Base-by-base conservation (phyloP, 768 basidiomycete genomes). In the Tulasnella sp. region DNA sequence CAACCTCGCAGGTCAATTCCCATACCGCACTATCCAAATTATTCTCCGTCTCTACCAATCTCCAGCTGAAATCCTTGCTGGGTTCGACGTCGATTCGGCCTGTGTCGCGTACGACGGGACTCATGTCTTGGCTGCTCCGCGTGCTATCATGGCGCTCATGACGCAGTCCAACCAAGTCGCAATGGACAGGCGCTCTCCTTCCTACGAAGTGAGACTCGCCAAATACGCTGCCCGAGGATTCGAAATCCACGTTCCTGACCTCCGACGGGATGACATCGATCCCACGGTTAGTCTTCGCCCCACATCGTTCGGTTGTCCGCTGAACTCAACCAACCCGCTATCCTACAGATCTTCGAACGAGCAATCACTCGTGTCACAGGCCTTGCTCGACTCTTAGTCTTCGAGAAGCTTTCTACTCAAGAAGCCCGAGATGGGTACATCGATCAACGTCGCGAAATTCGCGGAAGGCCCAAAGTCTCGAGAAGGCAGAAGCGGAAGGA, bases 1-100 rank as follows among this genome's bases (percentile, higher is more conserved):
- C 8, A 62, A 67, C 14, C 26, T 16, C 36, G 1, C 74, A 87
- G 86, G 84, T 67, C 87, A 88, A 81, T 89, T 88, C 77, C 88
- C 88, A 0, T 88, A 88, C 74, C 86, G 88, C 32, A 83, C 84
- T n/a, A 82, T 89, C 37, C 88, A 89, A 77, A 87, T 89, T 71
- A 84, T 88, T 5, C 80, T 89, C n/a, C 84, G 87, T 22, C 80
- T 89, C 1, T 89, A 89, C 75, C 80, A 78, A 16, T 88, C 87
- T 40, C 88, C 87, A 19, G 87, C 87, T 0, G 88, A 89, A 76
- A 82, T 89, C 69, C 81, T 89, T 0, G 86, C 87, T 5, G 88
- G 88, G 9, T 89, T 89, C 74, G 88, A 89, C 75, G 84, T 89
- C 59, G 88, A 89, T 73, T 86, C 85, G 0, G 86, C 87, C 5